Base-by-base conservation (phyloP, 768 basidiomycete genomes). In the Botryobasidium botryosum region DNA sequence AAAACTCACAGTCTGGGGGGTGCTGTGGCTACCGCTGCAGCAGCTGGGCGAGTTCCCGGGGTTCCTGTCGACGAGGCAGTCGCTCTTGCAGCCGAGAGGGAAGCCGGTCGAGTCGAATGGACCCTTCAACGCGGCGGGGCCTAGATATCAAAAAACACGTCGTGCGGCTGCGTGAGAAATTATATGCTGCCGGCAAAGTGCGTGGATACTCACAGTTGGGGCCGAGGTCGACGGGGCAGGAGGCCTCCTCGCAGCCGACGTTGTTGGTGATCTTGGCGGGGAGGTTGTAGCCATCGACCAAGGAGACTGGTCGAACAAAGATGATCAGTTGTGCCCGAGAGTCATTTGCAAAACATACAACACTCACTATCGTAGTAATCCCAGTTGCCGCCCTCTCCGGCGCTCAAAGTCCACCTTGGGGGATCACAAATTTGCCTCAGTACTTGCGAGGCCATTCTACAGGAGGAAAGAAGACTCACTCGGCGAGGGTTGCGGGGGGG, bases 401-500 rank as follows among this genome's bases (percentile, higher is more conserved):
- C n/a, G n/a, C n/a, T n/a, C n/a, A n/a, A n/a, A n/a, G n/a, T n/a
- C n/a, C n/a, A n/a, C n/a, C n/a, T n/a, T n/a, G n/a, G n/a, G n/a
- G n/a, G n/a, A n/a, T n/a, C n/a, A n/a, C n/a, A n/a, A n/a, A n/a
- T n/a, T n/a, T n/a, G n/a, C n/a, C n/a, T n/a, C n/a, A n/a, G n/a
- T n/a, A n/a, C n/a, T n/a, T n/a, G n/a, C n/a, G n/a, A n/a, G n/a
- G n/a, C n/a, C n/a, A n/a, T n/a, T n/a, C n/a, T n/a, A n/a, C n/a
- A n/a, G n/a, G n/a, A n/a, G n/a, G n/a, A n/a, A n/a, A 23, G 20
- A 13, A 2, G 33, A 40, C 47, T 35, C 32, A 49, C 28, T 52
- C 47, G 8, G 40, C 49, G n/a, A 52, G 44, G 1, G 49, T 46
- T 3, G 52, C 53, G 7, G 53, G 55, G 17, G 55, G 52, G 4